Base-by-base conservation (phyloP, 805 yeast genomes). In the Hanseniaspora pseudoguilliermondii region DNA sequence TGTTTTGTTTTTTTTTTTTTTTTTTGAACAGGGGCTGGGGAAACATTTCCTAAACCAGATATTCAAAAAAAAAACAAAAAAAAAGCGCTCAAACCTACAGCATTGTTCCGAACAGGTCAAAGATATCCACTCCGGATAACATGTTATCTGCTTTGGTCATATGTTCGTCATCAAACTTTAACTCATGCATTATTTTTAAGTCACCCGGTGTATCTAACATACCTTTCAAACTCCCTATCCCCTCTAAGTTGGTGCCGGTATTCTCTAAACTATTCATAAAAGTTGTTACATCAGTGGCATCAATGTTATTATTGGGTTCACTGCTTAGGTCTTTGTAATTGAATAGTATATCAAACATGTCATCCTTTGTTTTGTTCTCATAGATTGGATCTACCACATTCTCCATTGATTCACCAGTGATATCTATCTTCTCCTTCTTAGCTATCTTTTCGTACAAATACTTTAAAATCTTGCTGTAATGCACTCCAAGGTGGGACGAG, bases 401-500 rank as follows among this genome's bases (percentile, higher is more conserved):
- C 27, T 75, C 73, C 16, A 77, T 71, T 62, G 79, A 82, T 1
- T 52, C 55, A 25, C 13, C 39, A 27, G 32, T 9, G 9, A 53
- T 3, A 16, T 27, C 27, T 18, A 46, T 47, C 18, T 53, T 53
- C 20, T 53, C 51, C 25, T 46, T 53, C 23, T 40, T 55, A 8
- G 53, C 36, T 81, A 85, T 80, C 65, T 86, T 88, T 3, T 86
- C 79, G 59, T 88, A 84, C 44, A 87, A 71, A 62, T 81, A 86
- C 81, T 84, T 76, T 62, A 87, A 69, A 52, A 85, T 84, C 15
- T 86, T 83, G 13, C 89, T 82, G 64, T 87, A 87, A 49, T 95
- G 71, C 0, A 86, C 80, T 65, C 95, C 84, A 35, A 89, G 71
- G 70, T 89, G 96, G 41, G 89, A 71, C 60, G 87, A 95, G 69